Evolutionary conservation across 768 basidiomycete species (phyloP), one percentile per base, ranked within the genome.

Genomic region (Ephemerocybe angulata): DNA sequence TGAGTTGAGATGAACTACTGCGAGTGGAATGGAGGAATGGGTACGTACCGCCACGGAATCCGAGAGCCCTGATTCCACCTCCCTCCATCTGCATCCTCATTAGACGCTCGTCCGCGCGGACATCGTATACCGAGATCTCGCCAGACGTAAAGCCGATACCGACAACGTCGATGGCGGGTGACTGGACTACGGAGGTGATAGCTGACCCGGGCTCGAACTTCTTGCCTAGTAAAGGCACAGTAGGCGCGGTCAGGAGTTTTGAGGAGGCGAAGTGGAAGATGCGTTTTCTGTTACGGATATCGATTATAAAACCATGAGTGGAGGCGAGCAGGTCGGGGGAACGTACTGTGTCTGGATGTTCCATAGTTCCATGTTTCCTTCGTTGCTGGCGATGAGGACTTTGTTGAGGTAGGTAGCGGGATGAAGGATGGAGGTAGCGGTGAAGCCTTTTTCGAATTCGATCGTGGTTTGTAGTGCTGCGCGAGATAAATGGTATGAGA

Each of bases 331-430:
- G 46, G 4, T 57, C 55, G 41, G 19, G 22, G 13, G 21, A 55
- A 62, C 85, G 60, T 54, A 92, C 92, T 82, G 81, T 11, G 93
- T 87, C 7, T 86, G 80, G 58, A 93, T 84, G 69, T 98, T 99
- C 93, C 93, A 98, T n/a, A 99, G 71, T 57, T 97, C 90, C 63
- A 98, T 71, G 40, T 72, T 74, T 3, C 97, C 97, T 67, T 94
- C 80, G 53, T 74, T 80, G 62, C 92, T 90, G 3, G 87, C 84
- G 11, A 98, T 82, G 1, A 98, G 76, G 1, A 98, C 78, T 73
- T 99, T 99, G 76, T 99, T 98, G 49, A 99, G 70, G 70, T 98
- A 98, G 12, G 97, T 98, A 1, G 93, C 87, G 2, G 97, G 97
- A 67, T 99, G 97, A 4, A 97, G 77, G 40, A 97, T 74, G 25